Evolutionary conservation across 805 yeast genomes (phyloP).

Genomic region (Suhomyces faveliae): DNA sequence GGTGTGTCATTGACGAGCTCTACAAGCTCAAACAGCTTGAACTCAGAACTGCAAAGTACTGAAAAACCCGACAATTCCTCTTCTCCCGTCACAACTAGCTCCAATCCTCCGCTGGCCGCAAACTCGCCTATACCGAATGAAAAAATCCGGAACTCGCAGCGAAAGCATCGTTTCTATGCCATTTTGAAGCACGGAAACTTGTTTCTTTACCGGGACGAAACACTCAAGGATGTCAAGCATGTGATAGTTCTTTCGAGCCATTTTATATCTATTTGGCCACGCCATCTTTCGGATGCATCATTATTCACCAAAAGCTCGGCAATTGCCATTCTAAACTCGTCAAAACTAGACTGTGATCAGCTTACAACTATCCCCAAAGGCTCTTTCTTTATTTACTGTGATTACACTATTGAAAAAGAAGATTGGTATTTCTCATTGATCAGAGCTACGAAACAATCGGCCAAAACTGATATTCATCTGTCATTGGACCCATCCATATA

Average conservation of each 20-base stretch:
- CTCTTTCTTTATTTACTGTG: constrained; percentile 65
- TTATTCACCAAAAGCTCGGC: constrained; percentile 79
- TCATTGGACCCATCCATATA: constrained; percentile 48
- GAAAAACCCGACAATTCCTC: neutral
- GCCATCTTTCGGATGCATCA: constrained; percentile 67
- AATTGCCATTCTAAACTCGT: constrained; percentile 58
- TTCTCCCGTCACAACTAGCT: neutral
- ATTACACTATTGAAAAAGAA: constrained; percentile 79
- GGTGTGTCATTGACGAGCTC: neutral
- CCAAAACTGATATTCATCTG: constrained; percentile 9
- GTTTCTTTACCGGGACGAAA: constrained; percentile 75
- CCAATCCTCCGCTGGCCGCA: constrained; percentile 3
- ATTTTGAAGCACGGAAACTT: constrained; percentile 84
- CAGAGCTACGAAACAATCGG: constrained; percentile 52
- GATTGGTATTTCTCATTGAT: constrained; percentile 89
- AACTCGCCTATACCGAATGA: constrained; percentile 3
- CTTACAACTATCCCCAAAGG: constrained; percentile 30
- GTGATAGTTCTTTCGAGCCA: constrained; percentile 74
- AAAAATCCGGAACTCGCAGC: constrained; percentile 24
- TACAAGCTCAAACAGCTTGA: neutral
- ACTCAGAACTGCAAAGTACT: neutral
- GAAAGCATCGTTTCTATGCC: constrained; percentile 64
- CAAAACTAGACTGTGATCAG: constrained; percentile 1
- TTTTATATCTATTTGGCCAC: constrained; percentile 84
- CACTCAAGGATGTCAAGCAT: constrained; percentile 63